A percentile compares a stretch with the other conserved stretches of the same genome.
These are phyloP conservation scores for Orbilia quercus DNA, from an alignment of 2,329 filamentous ascomycete genomes.

Conservation along the genomic window DNA sequence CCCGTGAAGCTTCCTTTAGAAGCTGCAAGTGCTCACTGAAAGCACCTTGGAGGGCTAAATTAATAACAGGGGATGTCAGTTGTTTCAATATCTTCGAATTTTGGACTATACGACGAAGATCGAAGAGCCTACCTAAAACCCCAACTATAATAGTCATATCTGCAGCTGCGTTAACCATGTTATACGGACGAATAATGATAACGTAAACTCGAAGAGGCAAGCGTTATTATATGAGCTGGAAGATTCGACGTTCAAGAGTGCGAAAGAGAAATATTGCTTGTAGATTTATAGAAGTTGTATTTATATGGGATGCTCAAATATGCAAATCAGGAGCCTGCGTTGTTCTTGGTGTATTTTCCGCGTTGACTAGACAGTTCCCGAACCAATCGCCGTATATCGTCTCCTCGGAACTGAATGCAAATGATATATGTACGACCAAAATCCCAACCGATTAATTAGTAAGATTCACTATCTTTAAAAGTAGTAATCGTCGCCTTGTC, in stretches of 20 bases:
- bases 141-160: conserved; percentile 46
- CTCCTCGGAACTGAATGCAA: conserved; percentile 17
- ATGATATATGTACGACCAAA: neutral
- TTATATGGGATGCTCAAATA: neutral
- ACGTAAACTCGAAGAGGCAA: no score
- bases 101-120: neutral
- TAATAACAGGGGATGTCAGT: conserved; percentile 2
- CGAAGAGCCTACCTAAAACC: conserved; percentile 41
- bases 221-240: no score
- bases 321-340: conserved; percentile 3
- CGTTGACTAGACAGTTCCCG: conserved; percentile 17
- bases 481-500: neutral
- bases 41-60: conserved; percentile 82
- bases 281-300: no score
- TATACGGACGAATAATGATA: neutral
- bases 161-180: conserved; percentile 47
- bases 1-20: conserved; percentile 74
- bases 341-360: conserved; percentile 49
- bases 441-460: neutral
- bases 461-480: neutral
- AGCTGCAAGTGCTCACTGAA: conserved; percentile 88
- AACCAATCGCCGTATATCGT: conserved; percentile 32
- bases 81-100: neutral
- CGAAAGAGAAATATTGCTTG: no score
- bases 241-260: no score